Conservation (phyloP, 1,284 basidiomycete genomes). For the Wallemia hederae region DNA sequence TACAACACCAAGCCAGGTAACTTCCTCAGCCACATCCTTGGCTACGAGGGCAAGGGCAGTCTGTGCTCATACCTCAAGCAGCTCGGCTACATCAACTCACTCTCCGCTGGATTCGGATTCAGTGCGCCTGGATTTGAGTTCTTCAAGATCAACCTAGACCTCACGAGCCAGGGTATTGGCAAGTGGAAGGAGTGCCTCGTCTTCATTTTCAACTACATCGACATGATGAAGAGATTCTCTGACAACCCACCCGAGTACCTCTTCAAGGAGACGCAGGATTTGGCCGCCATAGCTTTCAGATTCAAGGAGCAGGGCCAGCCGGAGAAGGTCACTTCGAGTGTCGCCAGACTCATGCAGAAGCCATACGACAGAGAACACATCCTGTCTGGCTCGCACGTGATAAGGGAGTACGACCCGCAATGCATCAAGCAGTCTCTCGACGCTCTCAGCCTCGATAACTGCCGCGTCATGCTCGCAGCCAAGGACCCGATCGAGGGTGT, state of each 20-base stretch:
- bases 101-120: constrained; percentile 36
- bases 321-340: constrained; percentile 46
- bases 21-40: constrained; percentile 62
- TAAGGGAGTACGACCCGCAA: constrained; percentile 44
- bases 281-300: constrained; percentile 51
- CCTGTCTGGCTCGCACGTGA: constrained; percentile 40
- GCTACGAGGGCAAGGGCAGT: constrained; percentile 88
- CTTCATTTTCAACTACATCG: constrained; percentile 53
- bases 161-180: constrained; percentile 71
- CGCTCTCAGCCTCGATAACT: constrained; percentile 28
- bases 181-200: constrained; percentile 14
- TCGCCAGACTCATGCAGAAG: constrained; percentile 46
- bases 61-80: constrained; percentile 71
- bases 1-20: constrained; percentile 57
- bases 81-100: constrained; percentile 62
- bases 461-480: constrained; percentile 49
- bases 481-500: constrained; percentile 22
- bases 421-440: constrained; percentile 36
- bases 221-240: constrained; percentile 37
- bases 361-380: constrained; percentile 52
- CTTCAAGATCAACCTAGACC: constrained; percentile 53
- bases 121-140: constrained; percentile 58
- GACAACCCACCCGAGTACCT: constrained; percentile 35
- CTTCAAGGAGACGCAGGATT: constrained; percentile 45
- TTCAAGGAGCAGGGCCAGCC: constrained; percentile 64